Percentiles rank a stretch among this genome's conserved stretches.
These are phyloP conservation scores for Phytophthora pseudosyringae DNA, from an alignment of 352 stramenopile genomes.

Conservation along the genomic window DNA sequence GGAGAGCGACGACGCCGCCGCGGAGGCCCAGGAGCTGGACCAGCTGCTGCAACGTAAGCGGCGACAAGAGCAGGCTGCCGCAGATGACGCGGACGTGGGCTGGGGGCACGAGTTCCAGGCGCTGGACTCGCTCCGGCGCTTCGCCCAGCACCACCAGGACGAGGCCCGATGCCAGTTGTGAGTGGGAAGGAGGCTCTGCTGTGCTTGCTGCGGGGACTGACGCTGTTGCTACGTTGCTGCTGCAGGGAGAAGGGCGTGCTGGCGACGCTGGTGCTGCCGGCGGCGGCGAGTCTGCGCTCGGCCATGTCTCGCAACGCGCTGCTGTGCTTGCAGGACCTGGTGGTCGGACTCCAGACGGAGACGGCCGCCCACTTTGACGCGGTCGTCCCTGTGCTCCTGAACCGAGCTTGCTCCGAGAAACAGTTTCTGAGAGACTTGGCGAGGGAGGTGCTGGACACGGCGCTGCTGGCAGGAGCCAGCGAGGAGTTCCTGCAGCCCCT, in stretches of 20 bases:
- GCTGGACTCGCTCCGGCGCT: conserved; percentile 51
- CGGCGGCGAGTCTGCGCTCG: conserved; percentile 63
- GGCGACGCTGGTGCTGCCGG: conserved; percentile 55
- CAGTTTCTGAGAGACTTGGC: conserved; percentile 78
- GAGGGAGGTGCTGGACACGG: conserved; percentile 53
- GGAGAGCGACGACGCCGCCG: conserved; percentile 37
- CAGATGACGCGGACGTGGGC: conserved; percentile 29
- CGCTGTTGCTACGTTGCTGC: conserved; percentile 3
- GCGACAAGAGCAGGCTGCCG: neutral
- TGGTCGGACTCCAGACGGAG: conserved; percentile 39
- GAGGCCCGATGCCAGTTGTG: conserved; percentile 42
- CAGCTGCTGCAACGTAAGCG: conserved; percentile 38
- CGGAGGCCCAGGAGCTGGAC: conserved; percentile 43
- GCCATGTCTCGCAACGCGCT: conserved; percentile 72
- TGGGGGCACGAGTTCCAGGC: conserved; percentile 55
- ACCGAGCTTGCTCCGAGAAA: conserved; percentile 68
- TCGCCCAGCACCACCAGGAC: conserved; percentile 45
- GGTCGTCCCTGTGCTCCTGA: conserved; percentile 60
- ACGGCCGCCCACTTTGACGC: conserved; percentile 43
- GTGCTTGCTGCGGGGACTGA: neutral
- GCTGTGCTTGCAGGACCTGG: conserved; percentile 68
- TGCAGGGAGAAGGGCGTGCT: conserved; percentile 34
- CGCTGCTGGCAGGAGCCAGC: conserved; percentile 31
- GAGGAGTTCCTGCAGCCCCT: conserved; percentile 45
- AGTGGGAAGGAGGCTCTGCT: conserved; percentile 3